Percentiles rank a stretch among this genome's conserved stretches.
These are phyloP conservation scores for Ziziphus jujuba DNA, from an alignment of 306 rosid genomes.

Conservation along the genomic window DNA sequence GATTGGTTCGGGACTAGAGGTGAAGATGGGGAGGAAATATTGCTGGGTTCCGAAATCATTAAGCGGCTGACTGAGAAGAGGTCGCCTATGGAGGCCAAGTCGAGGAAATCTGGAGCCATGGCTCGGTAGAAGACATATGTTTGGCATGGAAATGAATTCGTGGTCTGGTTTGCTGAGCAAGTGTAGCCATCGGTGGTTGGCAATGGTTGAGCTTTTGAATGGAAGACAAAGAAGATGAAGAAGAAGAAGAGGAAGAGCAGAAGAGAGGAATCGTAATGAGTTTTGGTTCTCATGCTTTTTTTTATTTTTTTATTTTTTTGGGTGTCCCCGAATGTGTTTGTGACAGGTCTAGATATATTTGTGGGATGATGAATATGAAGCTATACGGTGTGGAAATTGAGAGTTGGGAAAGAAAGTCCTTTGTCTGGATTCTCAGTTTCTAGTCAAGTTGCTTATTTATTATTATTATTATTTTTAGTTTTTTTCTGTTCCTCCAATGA, in stretches of 20 bases:
- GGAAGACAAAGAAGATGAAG: neutral
- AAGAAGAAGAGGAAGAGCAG: constrained; percentile 21
- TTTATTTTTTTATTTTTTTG: neutral
- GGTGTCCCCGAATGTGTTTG: neutral
- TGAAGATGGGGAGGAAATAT: constrained; percentile 55
- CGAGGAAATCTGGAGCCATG: constrained; percentile 52
- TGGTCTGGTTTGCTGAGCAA: constrained; percentile 43
- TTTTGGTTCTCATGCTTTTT: constrained; percentile 21
- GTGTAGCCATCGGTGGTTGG: constrained; percentile 50
- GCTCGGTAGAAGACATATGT: constrained; percentile 73
- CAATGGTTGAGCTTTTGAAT: constrained; percentile 38
- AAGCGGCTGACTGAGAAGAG: constrained; percentile 74
- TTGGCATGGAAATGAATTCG: constrained; percentile 40
- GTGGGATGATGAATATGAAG: too few species aligned
- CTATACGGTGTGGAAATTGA: neutral
- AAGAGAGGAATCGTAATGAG: neutral
- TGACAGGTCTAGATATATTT: neutral
- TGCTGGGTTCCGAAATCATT: constrained; percentile 56
- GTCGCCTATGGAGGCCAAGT: constrained; percentile 73
- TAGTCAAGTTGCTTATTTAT: neutral
- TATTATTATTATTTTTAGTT: too few species aligned
- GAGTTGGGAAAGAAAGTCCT: neutral
- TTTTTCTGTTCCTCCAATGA: neutral
- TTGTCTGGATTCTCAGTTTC: too few species aligned
- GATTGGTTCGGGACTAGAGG: constrained; percentile 47